Evolutionary conservation across 305 asterid genomes (phyloP).

Genomic region (Ajuga reptans): DNA sequence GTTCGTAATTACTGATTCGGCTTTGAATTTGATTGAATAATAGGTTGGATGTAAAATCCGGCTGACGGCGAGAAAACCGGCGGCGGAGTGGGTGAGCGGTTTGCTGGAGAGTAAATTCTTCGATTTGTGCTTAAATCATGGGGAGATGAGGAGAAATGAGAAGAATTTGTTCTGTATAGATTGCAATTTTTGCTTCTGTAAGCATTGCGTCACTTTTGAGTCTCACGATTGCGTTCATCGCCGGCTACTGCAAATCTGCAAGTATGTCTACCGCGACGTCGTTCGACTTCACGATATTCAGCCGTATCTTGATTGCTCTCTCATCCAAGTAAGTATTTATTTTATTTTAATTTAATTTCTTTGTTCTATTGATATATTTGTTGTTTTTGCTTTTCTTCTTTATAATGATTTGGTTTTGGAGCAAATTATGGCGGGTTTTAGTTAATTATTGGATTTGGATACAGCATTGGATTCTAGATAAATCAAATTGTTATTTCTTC

Average conservation of each 20-base stretch:
- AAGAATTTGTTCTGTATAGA: slow-evolving; percentile 63
- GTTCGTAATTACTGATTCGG: too few relatives aligned
- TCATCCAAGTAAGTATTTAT: slow-evolving; percentile 29
- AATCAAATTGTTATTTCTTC: slow-evolving; percentile 1
- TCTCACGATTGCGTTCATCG: slow-evolving; percentile 33
- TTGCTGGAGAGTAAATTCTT: slow-evolving; percentile 42
- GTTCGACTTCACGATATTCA: slow-evolving; percentile 64
- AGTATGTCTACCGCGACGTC: slow-evolving; percentile 65
- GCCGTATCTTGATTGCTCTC: slow-evolving; percentile 53
- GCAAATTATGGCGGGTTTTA: not conserved
- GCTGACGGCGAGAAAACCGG: slow-evolving; percentile 24
- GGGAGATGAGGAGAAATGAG: slow-evolving; percentile 46
- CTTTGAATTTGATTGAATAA: not conserved
- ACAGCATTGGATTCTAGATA: slow-evolving; percentile 17
- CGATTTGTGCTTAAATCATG: slow-evolving; percentile 43
- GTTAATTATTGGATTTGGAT: slow-evolving; percentile 17
- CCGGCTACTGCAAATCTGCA: slow-evolving; percentile 60
- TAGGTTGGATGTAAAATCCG: slow-evolving; percentile 36
- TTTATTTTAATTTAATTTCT: too few relatives aligned
- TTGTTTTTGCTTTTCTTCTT: too few relatives aligned
- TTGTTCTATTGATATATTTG: not conserved
- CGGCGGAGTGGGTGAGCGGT: slow-evolving; percentile 42
- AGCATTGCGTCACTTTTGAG: slow-evolving; percentile 40
- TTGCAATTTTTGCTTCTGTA: slow-evolving; percentile 48
- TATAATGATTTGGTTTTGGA: not conserved